Base-by-base conservation (phyloP, 352 stramenopile species). In the Pythium phragmitis region DNA sequence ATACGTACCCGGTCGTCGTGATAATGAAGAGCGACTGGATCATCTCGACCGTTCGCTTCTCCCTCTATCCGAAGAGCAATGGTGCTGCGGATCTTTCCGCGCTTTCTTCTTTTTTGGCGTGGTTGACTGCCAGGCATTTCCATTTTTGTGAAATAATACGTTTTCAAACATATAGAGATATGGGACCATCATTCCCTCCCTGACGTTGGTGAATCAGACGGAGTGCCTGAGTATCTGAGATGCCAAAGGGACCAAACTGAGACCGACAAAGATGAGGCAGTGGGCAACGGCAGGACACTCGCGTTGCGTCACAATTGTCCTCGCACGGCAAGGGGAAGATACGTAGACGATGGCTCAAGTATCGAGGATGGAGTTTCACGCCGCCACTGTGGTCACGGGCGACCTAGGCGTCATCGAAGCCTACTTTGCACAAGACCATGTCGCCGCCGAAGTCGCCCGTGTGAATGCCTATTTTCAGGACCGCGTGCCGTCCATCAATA, bases 1-100 rank as follows among this genome's bases (percentile, higher is more conserved):
- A 6, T 11, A 72, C 74, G 62, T 71, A 89, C 73, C 96, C 96
- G 7, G 86, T 96, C 53, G 92, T 94, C 63, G 92, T 98, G 61
- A 98, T 88, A 68, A 99, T 98, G 75, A 98, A 99, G 66, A 99
- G 82, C 55, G 92, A 98, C 80, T 98, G 93, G 70, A 98, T 98
- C 94, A 98, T 98, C 58, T 33, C 12, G 17, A 1, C n/a, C 14
- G n/a, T 3, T 26, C 12, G 13, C 28, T 45, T 46, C 34, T 21
- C 34, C 34, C 19, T 13, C 17, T 28, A 16, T 39, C 41, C 51
- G 51, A 46, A 46, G 39, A 21, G 49, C 49, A 30, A 42, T 42
- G 47, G 26, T 26, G 21, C 21, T 26, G 61, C 48, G 41, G 60
- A 67, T 67, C 62, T 69, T 69, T 69, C 62, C 33, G 62, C 49